Evolutionary conservation across 75 land plant genomes (phyloP), one percentile per base, ranked within the genome.

Genomic region (Pinus albicaulis): DNA sequence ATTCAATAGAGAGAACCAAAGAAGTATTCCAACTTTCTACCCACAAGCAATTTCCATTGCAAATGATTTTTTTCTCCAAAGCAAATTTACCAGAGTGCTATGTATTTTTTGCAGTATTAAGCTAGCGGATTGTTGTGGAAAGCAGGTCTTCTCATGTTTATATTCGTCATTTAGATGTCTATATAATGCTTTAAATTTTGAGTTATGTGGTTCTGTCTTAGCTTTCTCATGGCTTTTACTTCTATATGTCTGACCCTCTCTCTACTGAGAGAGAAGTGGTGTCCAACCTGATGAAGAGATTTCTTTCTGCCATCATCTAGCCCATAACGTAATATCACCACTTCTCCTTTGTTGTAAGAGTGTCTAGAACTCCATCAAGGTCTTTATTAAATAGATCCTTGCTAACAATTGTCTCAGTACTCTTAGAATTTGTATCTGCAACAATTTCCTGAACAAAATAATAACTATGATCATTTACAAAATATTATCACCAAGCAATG

Each of bases 181-280:
- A 84, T 53, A 80, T 95, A 92, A 31, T 93, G 87, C 82, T 79
- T 80, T 85, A 95, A 75, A 76, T 77, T 72, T 78, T 87, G 80
- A 0, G 86, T 88, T 78, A 92, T 87, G 73, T 80, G 81, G 72
- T 87, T 87, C 61, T 87, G 84, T 80, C 81, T 87, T 28, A 95
- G 74, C 80, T 95, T 95, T 14, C 89, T 74, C 75, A 90, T 89
- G 4, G 95, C 98, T 64, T 82, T 87, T 12, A 89, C 80, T 80
- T 92, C 93, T n/a, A 95, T 85, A 74, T 95, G 98, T 76, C 98
- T 78, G n/a, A 92, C 87, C 71, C 98, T 84, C 72, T 95, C 98
- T 55, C 98, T 87, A 52, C 95, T 93, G 11, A 95, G 86, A 69
- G 86, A 84, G 90, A 92, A 84, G 24, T 68, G 19, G 41, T 79